Evolutionary conservation across 805 yeast species (phyloP).

Genomic region (Nakazawaea wickerhamii): DNA sequence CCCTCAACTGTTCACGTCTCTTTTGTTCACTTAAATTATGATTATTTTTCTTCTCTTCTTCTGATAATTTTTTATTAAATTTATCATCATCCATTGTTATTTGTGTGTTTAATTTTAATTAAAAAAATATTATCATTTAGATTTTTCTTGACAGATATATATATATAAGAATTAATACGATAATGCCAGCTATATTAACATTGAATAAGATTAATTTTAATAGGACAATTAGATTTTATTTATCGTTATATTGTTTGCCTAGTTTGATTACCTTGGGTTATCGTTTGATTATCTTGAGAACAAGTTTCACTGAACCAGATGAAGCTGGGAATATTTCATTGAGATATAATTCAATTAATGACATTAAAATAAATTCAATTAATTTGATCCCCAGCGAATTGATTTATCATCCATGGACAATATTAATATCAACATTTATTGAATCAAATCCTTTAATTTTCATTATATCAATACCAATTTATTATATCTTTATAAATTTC

Average conservation of each 20-base stretch:
- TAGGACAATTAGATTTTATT: background rate
- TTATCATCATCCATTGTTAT: background rate
- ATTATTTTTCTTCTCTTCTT: constrained; percentile 29
- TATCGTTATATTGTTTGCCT: background rate
- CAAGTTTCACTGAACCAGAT: too few relatives aligned
- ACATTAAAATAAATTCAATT: constrained; percentile 45
- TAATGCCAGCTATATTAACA: background rate
- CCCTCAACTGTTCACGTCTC: constrained; percentile 78
- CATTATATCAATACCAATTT: constrained; percentile 30
- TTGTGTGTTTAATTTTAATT: background rate
- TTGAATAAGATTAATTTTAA: background rate
- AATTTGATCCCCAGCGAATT: constrained; percentile 61
- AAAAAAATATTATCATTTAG: too few relatives aligned
- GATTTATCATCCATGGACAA: constrained; percentile 57
- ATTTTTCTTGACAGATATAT: too few relatives aligned
- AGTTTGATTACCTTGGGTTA: background rate
- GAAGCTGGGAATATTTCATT: too few relatives aligned
- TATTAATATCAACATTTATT: constrained; percentile 57
- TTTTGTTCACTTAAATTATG: constrained; percentile 63
- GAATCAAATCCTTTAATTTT: constrained; percentile 48
- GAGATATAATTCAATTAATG: constrained; percentile 23
- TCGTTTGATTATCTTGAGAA: background rate
- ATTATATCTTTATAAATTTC: constrained; percentile 38
- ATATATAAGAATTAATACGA: too few relatives aligned
- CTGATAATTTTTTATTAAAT: constrained; percentile 16